These are phyloP conservation scores for Trametes hirsuta DNA, from an alignment of 1,284 basidiomycete species.

Conservation along the genomic window DNA sequence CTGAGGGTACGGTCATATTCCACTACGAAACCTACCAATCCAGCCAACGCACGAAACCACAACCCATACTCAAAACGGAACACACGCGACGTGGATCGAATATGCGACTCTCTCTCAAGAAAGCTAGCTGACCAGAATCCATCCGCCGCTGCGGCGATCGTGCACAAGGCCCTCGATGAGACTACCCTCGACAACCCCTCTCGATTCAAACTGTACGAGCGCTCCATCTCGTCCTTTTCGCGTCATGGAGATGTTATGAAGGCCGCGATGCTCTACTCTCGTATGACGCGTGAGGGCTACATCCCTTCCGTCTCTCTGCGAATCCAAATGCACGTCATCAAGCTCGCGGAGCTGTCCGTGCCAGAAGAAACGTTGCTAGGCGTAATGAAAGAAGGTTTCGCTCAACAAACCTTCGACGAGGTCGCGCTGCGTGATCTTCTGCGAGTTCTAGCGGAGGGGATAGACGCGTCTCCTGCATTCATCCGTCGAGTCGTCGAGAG, in stretches of 20 bases:
- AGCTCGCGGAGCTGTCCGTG: constrained; percentile 20
- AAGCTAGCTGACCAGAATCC: constrained; percentile 13
- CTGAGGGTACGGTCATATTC: not conserved
- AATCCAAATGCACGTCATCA: constrained; percentile 44
- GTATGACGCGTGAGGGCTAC: constrained; percentile 46
- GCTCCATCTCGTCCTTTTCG: constrained; percentile 41
- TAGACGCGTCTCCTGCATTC: constrained; percentile 34
- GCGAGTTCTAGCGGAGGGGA: constrained; percentile 39
- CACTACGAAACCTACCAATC: not conserved
- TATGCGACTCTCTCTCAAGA: not conserved
- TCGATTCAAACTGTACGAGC: constrained; percentile 35
- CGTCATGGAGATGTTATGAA: constrained; percentile 37
- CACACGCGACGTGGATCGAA: not conserved
- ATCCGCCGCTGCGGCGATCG: constrained; percentile 18
- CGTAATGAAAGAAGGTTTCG: constrained; percentile 33
- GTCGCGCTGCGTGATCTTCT: constrained; percentile 44
- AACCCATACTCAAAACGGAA: not conserved
- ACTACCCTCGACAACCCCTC: constrained; percentile 20
- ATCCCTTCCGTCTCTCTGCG: constrained; percentile 41
- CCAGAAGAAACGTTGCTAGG: constrained; percentile 29
- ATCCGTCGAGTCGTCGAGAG: constrained; percentile 40
- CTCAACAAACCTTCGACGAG: constrained; percentile 41
- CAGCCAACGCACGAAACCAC: not conserved
- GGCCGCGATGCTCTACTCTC: constrained; percentile 44
- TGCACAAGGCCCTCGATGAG: constrained; percentile 17